Evolutionary conservation across 352 stramenopile genomes (phyloP), one percentile per base, ranked within the genome.

Genomic region (Blastocystis hominis): DNA sequence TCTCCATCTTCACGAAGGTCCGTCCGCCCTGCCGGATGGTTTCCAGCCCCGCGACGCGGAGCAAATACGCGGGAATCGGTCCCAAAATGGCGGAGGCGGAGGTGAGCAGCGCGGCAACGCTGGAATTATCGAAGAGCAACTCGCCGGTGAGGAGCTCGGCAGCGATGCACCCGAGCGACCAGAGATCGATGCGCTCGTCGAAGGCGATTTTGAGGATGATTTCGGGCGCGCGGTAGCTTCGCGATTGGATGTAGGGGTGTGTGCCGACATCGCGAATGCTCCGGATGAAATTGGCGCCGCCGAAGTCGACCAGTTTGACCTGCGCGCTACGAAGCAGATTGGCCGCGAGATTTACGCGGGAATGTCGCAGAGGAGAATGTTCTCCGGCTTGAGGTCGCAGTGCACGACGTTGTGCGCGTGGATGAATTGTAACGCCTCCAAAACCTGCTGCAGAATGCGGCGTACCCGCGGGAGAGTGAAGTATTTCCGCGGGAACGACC

Each of bases 361-460:
- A 15, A 86, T 89, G 42, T 44, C 79, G 47, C 88, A 78, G 24
- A 94, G 89, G 7, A 97, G 88, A 55, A 98, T 94, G 90, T 98
- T 98, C 89, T 98, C 96, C 44, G 97, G 95, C 90, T 98, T 99
- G 46, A 99, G 89, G 88, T 99, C 96, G 89, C 94, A 98, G 91
- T 99, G 96, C 24, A 98, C 91, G 30, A 98, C 90, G 10, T 93
- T 94, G 2, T 95, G 89, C 6, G 87, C 89, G 89, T 98, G 95
- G 17, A 98, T 92, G 90, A 93, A 96, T 46, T 89, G 91, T 17
- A 97, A 87, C 54, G 92, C 92, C 89, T 94, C 76, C 13, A 95
- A 91, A 40, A 93, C 89, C 44, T 92, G 91, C 38, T 91, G 90
- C 0, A 93, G 92, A 50, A 96, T 94, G 44, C 94, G 94, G 84